phyloP scores from a whole-genome alignment of 129 eudicot species.

The Helianthus annuus region HanXRQr2.0-SUNRISE NC_035449.2:153215581-153216080 shows the following conservation, averaged over 20 bases:
- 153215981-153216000: constrained; percentile 11
- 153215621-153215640: constrained; percentile 45
- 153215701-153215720: constrained; percentile 53
- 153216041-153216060: constrained; percentile 10
- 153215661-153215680: constrained; percentile 58
- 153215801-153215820: constrained; percentile 57
- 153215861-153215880: constrained; percentile 6
- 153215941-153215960: constrained; percentile 21
- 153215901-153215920: background rate
- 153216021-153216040: constrained; percentile 14
- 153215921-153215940: constrained; percentile 18
- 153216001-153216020: constrained; percentile 1
- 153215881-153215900: background rate
- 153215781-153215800: constrained; percentile 44
- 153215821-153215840: constrained; percentile 51
- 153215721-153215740: constrained; percentile 43
- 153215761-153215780: constrained; percentile 1
- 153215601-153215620: constrained; percentile 45
- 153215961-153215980: constrained; percentile 1
- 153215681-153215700: constrained; percentile 42
- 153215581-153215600: constrained; percentile 42
- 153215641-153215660: constrained; percentile 45
- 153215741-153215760: constrained; percentile 45
- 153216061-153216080: constrained; percentile 16
- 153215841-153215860: background rate